Evolutionary conservation across 192 early-diverging fungal genomes (phyloP).

Genomic region (Backusella mclennaniae): DNA sequence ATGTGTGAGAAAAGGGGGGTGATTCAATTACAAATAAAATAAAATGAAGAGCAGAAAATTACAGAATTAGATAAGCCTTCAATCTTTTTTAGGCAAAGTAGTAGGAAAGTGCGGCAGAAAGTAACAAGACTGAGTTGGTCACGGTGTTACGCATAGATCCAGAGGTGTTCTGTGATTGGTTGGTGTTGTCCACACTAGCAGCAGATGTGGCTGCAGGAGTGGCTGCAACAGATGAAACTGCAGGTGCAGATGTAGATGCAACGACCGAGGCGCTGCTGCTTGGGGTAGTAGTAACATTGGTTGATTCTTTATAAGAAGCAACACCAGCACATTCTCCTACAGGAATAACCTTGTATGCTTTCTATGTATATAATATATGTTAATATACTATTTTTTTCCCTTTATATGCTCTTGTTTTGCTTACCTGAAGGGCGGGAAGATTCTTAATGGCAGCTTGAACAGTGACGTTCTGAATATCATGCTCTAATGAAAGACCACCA

Average conservation of each 20-base stretch:
- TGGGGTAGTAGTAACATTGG: background rate
- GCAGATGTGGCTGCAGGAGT: conserved; percentile 14
- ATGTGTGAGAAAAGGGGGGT: background rate
- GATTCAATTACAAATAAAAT: background rate
- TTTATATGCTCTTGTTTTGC: background rate
- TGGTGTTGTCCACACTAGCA: background rate
- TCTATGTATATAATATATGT: conserved; percentile 6
- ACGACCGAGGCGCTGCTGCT: background rate
- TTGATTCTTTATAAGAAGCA: conserved; percentile 25
- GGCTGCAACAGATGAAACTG: background rate
- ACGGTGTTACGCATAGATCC: background rate
- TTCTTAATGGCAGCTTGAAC: conserved; percentile 44
- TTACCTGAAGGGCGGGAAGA: conserved; percentile 35
- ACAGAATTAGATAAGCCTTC: background rate
- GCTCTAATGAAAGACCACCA: conserved; percentile 50
- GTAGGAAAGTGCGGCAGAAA: background rate
- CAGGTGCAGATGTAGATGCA: conserved; percentile 10
- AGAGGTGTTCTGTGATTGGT: background rate
- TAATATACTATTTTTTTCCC: background rate
- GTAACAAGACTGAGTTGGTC: background rate
- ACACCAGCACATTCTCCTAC: conserved; percentile 29
- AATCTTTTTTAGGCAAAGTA: background rate
- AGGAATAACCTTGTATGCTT: conserved; percentile 30
- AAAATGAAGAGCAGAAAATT: background rate
- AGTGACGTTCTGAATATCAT: conserved; percentile 48